phyloP scores from a whole-genome alignment of 2,329 filamentous ascomycete genomes.

The Penicillium sp. region DNA sequence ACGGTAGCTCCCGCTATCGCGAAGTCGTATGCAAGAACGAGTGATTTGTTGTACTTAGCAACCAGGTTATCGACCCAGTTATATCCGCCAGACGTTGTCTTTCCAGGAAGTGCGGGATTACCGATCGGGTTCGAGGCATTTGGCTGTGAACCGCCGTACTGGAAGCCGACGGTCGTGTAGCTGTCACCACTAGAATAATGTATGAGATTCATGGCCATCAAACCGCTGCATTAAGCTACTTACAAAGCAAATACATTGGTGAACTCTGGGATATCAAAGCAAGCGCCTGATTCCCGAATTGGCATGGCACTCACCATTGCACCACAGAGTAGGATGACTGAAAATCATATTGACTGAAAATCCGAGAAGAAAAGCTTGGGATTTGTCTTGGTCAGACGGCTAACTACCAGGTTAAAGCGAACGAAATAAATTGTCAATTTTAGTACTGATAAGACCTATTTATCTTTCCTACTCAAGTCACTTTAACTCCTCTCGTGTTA shows the following conservation, averaged over 20 bases:
- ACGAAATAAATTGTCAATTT: background rate
- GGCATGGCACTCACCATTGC: background rate
- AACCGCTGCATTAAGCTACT: background rate
- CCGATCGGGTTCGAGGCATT: background rate
- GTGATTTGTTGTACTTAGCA: background rate
- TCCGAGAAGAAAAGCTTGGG: background rate
- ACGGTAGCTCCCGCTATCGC: background rate
- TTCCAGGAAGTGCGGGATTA: background rate
- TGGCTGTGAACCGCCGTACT: background rate
- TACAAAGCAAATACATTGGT: background rate
- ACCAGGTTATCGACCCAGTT: background rate
- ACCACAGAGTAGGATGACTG: background rate
- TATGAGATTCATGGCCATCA: background rate
- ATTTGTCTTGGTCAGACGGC: no score
- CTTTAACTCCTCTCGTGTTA: background rate
- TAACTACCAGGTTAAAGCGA: background rate
- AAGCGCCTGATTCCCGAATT: no score
- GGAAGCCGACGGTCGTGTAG: background rate
- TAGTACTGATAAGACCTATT: background rate
- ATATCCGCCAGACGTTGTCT: background rate
- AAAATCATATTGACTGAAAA: background rate
- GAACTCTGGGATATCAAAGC: background rate
- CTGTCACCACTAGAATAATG: background rate
- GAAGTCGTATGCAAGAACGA: background rate
- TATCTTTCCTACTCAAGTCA: background rate